Evolutionary conservation across 805 yeast genomes (phyloP).

Genomic region (Lipomyces chichibuensis): DNA sequence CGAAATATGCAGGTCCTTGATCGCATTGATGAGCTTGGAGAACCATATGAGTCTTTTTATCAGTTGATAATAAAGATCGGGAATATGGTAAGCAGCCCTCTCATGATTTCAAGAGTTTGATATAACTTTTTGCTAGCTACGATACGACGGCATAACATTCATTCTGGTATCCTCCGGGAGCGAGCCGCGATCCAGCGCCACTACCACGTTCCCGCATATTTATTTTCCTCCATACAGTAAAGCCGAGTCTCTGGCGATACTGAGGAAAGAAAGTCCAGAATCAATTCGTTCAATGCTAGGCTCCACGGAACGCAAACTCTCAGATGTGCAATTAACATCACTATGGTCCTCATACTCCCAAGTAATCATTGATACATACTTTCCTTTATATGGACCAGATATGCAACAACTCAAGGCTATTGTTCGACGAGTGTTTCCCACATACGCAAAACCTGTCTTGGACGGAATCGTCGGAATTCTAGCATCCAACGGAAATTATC

Average conservation of each 20-base stretch:
- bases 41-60: constrained; percentile 14
- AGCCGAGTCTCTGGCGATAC: constrained; percentile 18
- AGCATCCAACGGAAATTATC: background rate
- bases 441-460: constrained; percentile 19
- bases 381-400: constrained; percentile 28
- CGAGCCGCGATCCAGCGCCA: constrained; percentile 16
- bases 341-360: constrained; percentile 24
- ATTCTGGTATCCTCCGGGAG: constrained; percentile 16
- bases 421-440: constrained; percentile 16
- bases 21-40: constrained; percentile 24
- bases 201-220: constrained; percentile 25
- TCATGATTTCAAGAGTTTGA: background rate
- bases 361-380: constrained; percentile 27
- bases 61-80: constrained; percentile 18
- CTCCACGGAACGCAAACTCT: constrained; percentile 2
- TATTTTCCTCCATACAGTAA: constrained; percentile 28
- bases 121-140: background rate
- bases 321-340: constrained; percentile 15
- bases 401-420: constrained; percentile 12
- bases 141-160: constrained; percentile 15
- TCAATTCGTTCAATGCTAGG: background rate
- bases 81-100: constrained; percentile 10
- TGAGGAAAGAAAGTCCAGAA: constrained; percentile 9
- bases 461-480: constrained; percentile 7
- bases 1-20: constrained; percentile 18